Conservation (phyloP, 805 yeast genomes). For the Saturnispora ahearnii region DNA sequence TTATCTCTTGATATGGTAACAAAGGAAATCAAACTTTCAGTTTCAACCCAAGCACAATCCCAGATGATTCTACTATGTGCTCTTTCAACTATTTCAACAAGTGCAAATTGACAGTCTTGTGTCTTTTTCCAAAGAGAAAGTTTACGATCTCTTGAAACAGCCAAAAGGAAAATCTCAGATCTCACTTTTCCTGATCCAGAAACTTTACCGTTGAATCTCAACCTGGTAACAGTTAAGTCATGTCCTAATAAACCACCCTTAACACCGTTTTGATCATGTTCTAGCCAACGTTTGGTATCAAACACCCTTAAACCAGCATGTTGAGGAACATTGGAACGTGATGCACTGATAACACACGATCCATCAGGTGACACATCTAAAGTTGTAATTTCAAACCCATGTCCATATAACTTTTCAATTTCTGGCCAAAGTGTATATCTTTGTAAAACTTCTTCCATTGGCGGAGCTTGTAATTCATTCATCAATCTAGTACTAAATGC, state of each 20-base stretch:
- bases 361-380: slow-evolving; percentile 63
- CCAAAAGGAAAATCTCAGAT: slow-evolving; percentile 47
- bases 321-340: slow-evolving; percentile 71
- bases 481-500: slow-evolving; percentile 41
- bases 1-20: slow-evolving; percentile 86
- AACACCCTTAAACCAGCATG: slow-evolving; percentile 84
- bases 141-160: slow-evolving; percentile 72
- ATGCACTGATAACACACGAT: slow-evolving; percentile 73
- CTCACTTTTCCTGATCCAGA: slow-evolving; percentile 37
- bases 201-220: slow-evolving; percentile 48
- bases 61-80: slow-evolving; percentile 91
- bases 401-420: slow-evolving; percentile 89
- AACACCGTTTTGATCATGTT: slow-evolving; percentile 38
- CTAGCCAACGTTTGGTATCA: slow-evolving; percentile 48
- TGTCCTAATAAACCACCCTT: slow-evolving; percentile 52
- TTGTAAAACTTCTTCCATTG: slow-evolving; percentile 85
- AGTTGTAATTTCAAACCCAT: slow-evolving; percentile 87
- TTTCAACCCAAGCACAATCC: slow-evolving; percentile 87
- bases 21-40: slow-evolving; percentile 37
- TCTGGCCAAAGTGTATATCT: slow-evolving; percentile 94
- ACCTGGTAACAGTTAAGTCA: slow-evolving; percentile 73
- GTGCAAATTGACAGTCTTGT: slow-evolving; percentile 18
- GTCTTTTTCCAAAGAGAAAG: slow-evolving; percentile 62
- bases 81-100: slow-evolving; percentile 36
- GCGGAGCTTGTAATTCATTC: slow-evolving; percentile 46